Base-by-base conservation (phyloP, 2,329 filamentous ascomycete genomes). In the Aureobasidium sp. region DNA sequence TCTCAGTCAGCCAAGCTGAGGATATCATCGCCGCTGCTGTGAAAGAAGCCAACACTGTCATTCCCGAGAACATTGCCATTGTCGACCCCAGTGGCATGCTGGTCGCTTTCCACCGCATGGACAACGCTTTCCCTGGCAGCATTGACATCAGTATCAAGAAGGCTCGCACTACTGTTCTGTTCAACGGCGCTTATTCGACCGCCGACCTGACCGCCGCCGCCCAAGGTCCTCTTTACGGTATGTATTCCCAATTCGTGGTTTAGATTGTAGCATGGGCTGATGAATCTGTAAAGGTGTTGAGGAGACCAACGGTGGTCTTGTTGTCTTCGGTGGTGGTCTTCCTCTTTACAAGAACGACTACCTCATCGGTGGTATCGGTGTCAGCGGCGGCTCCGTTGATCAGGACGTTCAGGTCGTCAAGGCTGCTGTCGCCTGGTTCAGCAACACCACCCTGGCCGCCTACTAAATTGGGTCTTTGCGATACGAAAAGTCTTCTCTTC, bases 21-120 rank as follows among this genome's bases (percentile, higher is more conserved):
- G 53, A 56, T 19, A 66, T 68, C 15, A 67, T 70, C 53, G 61
- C 65, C 17, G 67, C 68, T 33, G 69, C 67, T 9, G 63, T 65
- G 29, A 63, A 44, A 29, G 50, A 56, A 60, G 52, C 62, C 60
- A 62, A 33, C n/a, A 24, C 29, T 61, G 66, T 66, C 40, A 63
- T 68, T 2, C 66, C 68, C 14, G 66, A 67, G 53, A 67, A 69
- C 64, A 70, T 70, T 39, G 68, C 69, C n/a, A 65, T 70, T 15
- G 62, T 68, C 27, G 68, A 71, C 45, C 68, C 69, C 19, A 67
- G 66, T 4, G 65, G 65, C 22, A 61, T 66, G 44, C 65, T 71
- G 37, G 68, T 71, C 37, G 69, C 67, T 19, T 70, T 71, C 63
- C 63, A 70, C 24, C 66, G 68, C n/a, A 71, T 69, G 67, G 69